These are phyloP conservation scores for Mycosphaerelloides madeirae DNA, from an alignment of 2,329 filamentous ascomycete species.

Conservation along the genomic window DNA sequence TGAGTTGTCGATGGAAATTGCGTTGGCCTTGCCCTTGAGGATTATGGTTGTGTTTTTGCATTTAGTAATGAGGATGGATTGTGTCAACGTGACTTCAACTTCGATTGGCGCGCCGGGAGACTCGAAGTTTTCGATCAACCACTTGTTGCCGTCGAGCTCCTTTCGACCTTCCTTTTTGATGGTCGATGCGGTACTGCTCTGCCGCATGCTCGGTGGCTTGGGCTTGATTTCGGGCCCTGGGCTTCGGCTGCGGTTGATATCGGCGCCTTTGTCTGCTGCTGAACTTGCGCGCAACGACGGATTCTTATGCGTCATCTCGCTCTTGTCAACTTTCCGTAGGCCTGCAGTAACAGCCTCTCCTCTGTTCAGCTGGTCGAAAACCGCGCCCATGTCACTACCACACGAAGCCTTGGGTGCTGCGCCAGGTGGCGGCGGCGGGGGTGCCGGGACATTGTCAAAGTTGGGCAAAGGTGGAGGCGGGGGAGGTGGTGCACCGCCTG, in stretches of 20 bases:
- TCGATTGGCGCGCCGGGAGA: slow-evolving; percentile 67
- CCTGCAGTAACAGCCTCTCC: slow-evolving; percentile 83
- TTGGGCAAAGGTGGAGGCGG: slow-evolving; percentile 57
- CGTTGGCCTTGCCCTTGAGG: slow-evolving; percentile 88
- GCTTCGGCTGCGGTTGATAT: slow-evolving; percentile 64
- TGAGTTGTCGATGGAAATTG: slow-evolving; percentile 92
- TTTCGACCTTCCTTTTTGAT: slow-evolving; percentile 36
- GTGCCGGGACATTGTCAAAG: slow-evolving; percentile 50
- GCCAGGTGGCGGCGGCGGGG: slow-evolving; percentile 56
- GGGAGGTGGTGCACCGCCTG: slow-evolving; percentile 57
- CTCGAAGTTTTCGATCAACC: slow-evolving; percentile 94
- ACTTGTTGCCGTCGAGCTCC: slow-evolving; percentile 68
- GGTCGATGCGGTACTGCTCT: slow-evolving; percentile 33
- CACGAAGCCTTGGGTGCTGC: slow-evolving; percentile 40
- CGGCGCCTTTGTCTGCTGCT: slow-evolving; percentile 58
- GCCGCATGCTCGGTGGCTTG: slow-evolving; percentile 47
- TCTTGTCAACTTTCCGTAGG: slow-evolving; percentile 88
- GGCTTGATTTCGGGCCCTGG: slow-evolving; percentile 72
- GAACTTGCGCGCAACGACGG: slow-evolving; percentile 73
- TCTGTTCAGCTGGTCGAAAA: slow-evolving; percentile 88
- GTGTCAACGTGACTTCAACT: slow-evolving; percentile 74
- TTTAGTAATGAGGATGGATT: slow-evolving; percentile 86
- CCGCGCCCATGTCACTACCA: slow-evolving; percentile 67
- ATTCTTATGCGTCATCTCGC: slow-evolving; percentile 98
- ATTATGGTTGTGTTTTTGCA: slow-evolving; percentile 90